These are phyloP conservation scores for Turnera subulata DNA, from an alignment of 345 rosid genomes.

Conservation along the genomic window DNA sequence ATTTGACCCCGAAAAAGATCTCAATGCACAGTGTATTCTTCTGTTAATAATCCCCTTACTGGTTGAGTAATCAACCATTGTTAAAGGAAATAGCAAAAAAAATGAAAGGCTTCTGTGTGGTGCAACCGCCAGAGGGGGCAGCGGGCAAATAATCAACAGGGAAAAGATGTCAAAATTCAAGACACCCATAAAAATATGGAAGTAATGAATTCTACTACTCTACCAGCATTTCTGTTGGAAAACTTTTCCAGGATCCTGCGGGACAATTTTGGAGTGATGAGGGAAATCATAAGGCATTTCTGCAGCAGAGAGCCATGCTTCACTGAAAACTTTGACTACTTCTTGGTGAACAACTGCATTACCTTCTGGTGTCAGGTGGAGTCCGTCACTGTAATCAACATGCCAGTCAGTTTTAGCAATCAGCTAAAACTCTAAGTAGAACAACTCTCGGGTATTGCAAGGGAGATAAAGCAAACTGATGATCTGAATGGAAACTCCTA, in stretches of 20 bases:
- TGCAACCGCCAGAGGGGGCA: too few relatives aligned
- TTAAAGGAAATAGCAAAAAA: too few relatives aligned
- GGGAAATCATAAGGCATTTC: conserved; percentile 89
- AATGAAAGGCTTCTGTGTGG: too few relatives aligned
- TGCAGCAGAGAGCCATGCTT: conserved; percentile 64
- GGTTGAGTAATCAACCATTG: too few relatives aligned
- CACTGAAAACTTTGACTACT: conserved; percentile 50
- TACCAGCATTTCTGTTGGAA: conserved; percentile 46
- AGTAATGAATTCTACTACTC: too few relatives aligned
- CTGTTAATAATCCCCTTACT: too few relatives aligned
- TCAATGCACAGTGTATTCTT: too few relatives aligned
- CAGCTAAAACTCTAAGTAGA: neutral
- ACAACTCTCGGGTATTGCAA: neutral
- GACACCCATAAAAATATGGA: too few relatives aligned
- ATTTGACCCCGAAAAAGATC: too few relatives aligned
- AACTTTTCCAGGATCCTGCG: conserved; percentile 58
- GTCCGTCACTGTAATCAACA: conserved; percentile 61
- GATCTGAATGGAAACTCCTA: neutral
- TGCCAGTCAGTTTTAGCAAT: conserved; percentile 3
- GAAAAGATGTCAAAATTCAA: too few relatives aligned
- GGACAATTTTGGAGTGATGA: conserved; percentile 60
- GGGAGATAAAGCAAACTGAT: neutral
- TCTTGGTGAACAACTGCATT: conserved; percentile 61
- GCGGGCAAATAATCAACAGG: too few relatives aligned
- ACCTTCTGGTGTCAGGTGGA: conserved; percentile 78